Conservation (phyloP, 306 rosid genomes). For the Trifolium fragiferum region DNA sequence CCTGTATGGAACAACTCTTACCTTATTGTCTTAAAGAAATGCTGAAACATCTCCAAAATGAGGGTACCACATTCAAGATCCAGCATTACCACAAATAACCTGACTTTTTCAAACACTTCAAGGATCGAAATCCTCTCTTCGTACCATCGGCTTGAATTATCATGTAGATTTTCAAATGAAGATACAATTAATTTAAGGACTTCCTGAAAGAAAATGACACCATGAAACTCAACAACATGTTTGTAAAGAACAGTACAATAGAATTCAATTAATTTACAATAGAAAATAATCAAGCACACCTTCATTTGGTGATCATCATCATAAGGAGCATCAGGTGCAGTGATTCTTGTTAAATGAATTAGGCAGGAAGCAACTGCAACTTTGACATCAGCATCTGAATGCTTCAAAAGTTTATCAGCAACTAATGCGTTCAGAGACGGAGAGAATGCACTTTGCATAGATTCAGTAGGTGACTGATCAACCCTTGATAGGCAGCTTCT, state of each 20-base stretch:
- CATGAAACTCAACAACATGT: slow-evolving; percentile 3
- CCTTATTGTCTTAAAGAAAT: slow-evolving; percentile 80
- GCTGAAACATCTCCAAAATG: slow-evolving; percentile 87
- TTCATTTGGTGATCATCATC: slow-evolving; percentile 92
- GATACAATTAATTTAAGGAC: slow-evolving; percentile 83
- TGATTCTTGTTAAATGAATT: slow-evolving; percentile 84
- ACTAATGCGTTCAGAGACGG: slow-evolving; percentile 66
- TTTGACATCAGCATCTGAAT: slow-evolving; percentile 69
- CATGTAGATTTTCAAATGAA: slow-evolving; percentile 78
- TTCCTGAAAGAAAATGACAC: slow-evolving; percentile 54
- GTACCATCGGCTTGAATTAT: slow-evolving; percentile 70
- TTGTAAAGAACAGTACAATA: not conserved
- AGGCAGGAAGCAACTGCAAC: slow-evolving; percentile 87
- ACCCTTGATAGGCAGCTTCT: slow-evolving; percentile 64
- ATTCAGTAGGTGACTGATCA: slow-evolving; percentile 70
- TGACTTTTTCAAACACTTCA: slow-evolving; percentile 80
- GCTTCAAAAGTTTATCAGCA: slow-evolving; percentile 60
- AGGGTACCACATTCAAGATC: slow-evolving; percentile 89
- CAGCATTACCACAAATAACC: slow-evolving; percentile 91
- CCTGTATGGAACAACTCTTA: slow-evolving; percentile 38
- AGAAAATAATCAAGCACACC: slow-evolving; percentile 46
- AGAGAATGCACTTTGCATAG: slow-evolving; percentile 71
- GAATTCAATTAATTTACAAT: not conserved
- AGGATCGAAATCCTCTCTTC: slow-evolving; percentile 69
- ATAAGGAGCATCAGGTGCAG: slow-evolving; percentile 95